Evolutionary conservation across 129 eudicot species (phyloP).

Genomic region (Solidago caesia): DNA sequence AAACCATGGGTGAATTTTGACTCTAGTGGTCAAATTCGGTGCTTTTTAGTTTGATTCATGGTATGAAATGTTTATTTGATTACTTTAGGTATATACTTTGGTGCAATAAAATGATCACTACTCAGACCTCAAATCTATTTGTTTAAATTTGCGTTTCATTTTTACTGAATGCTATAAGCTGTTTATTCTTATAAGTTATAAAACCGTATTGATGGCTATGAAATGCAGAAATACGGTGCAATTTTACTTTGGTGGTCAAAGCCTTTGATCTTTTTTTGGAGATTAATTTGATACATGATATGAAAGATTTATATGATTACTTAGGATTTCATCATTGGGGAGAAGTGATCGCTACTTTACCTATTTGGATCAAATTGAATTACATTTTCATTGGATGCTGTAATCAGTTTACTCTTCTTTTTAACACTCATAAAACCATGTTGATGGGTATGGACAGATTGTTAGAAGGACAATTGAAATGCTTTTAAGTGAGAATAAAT

Average conservation of each 20-base stretch:
- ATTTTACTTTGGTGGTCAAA: not conserved
- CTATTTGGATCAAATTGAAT: not conserved
- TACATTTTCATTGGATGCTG: not conserved
- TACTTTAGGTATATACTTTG: not conserved
- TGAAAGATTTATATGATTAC: not conserved
- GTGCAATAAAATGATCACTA: not conserved
- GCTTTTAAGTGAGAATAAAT: conserved; percentile 34
- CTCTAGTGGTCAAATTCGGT: not conserved
- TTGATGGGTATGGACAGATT: conserved; percentile 47
- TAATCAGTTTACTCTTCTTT: not conserved
- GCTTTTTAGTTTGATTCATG: not conserved
- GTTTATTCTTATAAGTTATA: conserved; percentile 10
- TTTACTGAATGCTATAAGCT: not conserved
- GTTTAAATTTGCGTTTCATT: not conserved
- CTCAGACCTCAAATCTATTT: not conserved
- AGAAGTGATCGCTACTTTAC: not conserved
- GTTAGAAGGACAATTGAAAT: conserved; percentile 55
- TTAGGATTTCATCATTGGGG: not conserved
- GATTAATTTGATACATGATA: too few relatives aligned
- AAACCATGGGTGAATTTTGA: not conserved
- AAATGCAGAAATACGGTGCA: not conserved
- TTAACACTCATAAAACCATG: conserved; percentile 7
- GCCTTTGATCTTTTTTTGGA: not conserved
- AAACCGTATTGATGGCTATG: conserved; percentile 15
- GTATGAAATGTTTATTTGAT: not conserved